Evolutionary conservation across 106 monocot species (phyloP).

Genomic region (Dioscorea alata): DNA sequence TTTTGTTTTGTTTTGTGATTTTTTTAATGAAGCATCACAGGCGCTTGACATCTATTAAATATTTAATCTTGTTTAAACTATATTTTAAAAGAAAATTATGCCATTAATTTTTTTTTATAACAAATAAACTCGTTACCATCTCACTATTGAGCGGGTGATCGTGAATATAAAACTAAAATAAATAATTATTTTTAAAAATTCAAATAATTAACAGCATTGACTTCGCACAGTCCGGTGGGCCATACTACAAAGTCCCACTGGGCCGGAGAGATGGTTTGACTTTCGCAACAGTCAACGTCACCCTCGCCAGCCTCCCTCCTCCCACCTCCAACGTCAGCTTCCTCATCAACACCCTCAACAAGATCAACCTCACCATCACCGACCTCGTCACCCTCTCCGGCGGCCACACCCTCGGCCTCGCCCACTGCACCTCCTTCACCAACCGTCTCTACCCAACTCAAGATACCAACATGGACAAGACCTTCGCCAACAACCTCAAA

Average conservation of each 20-base stretch:
- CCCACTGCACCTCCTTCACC: conserved; percentile 49
- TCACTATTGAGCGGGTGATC: no score
- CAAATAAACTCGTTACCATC: no score
- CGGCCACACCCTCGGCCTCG: conserved; percentile 55
- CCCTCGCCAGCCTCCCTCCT: conserved; percentile 22
- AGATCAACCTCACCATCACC: conserved; percentile 25
- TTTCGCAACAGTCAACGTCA: conserved; percentile 22
- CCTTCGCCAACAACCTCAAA: conserved; percentile 12
- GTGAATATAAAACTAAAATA: no score
- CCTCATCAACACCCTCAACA: conserved; percentile 23
- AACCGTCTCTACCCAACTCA: conserved; percentile 29
- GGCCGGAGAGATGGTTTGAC: conserved; percentile 41
- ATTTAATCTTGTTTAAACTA: no score
- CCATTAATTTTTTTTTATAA: no score
- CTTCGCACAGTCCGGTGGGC: conserved; percentile 35
- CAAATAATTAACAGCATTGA: no score
- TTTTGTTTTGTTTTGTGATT: no score
- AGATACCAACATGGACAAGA: conserved; percentile 23
- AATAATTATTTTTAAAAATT: no score
- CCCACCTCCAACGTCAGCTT: conserved; percentile 23
- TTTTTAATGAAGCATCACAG: no score
- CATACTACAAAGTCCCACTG: conserved; percentile 29
- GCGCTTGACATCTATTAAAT: no score
- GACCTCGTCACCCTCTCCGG: conserved; percentile 60
- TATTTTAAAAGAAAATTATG: no score